Base-by-base conservation (phyloP, 148 eudicot species). In the Arbutus unedo region DNA sequence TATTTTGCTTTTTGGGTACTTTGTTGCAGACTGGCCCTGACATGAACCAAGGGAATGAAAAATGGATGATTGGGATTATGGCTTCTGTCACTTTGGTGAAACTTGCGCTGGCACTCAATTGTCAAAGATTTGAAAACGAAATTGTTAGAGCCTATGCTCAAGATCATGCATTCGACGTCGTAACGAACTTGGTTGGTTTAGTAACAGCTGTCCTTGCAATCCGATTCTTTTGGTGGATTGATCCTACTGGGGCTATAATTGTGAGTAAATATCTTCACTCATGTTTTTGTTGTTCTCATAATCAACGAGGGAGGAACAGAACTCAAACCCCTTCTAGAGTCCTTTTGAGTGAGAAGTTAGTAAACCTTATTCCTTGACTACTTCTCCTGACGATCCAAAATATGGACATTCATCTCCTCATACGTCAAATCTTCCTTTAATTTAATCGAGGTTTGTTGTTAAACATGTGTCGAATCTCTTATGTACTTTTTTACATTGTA, bases 1-100 rank as follows among this genome's bases (percentile, higher is more conserved):
- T n/a, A n/a, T n/a, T n/a, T n/a, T n/a, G n/a, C n/a, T n/a, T n/a
- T n/a, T n/a, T 49, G 13, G 25, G 19, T 43, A 38, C 62, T 21
- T 82, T 19, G 44, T 71, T 55, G 38, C 79, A 83, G 85, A 47
- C 64, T 59, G 82, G 81, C 4, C 84, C 82, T 41, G 66, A 81
- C 25, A 83, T 44, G 83, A 64, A 81, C 78, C 31, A 23, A 0
- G 83, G 55, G 53, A 73, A 86, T 67, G 88, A 86, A 81, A 80
- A 76, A 82, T 96, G 99, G 99, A 93, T 94, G 95, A 87, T 92
- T 76, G 99, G 92, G 66, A 96, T 96, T 49, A 96, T 96, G 99
- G 87, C 89, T 3, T 81, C 89, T 3, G 99, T 94, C 21, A 96
- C 98, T 4, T 86, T 70, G 41, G 94, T 93, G 43, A 96, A 96